phyloP scores from a whole-genome alignment of 768 basidiomycete species.

The Kwoniella bestiolae region DNA sequence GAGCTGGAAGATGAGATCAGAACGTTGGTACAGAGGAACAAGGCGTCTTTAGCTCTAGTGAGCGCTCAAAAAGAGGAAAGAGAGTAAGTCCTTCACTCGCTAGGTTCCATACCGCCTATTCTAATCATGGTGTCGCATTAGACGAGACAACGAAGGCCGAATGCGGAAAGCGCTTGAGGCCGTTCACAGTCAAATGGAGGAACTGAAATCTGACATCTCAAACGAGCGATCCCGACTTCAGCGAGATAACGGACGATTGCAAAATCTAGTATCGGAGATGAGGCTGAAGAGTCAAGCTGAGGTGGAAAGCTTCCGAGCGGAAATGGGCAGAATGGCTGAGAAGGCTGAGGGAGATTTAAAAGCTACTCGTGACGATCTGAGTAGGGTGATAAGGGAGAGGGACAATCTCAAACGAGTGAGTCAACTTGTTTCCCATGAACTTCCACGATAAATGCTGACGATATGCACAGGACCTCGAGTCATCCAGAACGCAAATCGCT shows the following conservation, averaged over 20 bases:
- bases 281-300: slow-evolving; percentile 27
- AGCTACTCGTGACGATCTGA: slow-evolving; percentile 1
- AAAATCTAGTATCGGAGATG: slow-evolving; percentile 33
- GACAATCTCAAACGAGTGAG: slow-evolving; percentile 25
- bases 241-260: slow-evolving; percentile 33
- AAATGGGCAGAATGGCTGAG: slow-evolving; percentile 27
- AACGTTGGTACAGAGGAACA: slow-evolving; percentile 38
- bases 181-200: slow-evolving; percentile 40
- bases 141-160: slow-evolving; percentile 29
- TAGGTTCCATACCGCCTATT: too few relatives aligned
- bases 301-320: slow-evolving; percentile 31
- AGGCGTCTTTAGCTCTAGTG: slow-evolving; percentile 40
- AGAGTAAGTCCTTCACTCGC: too few relatives aligned
- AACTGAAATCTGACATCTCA: slow-evolving; percentile 30
- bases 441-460: neutral
- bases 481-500: slow-evolving; percentile 2
- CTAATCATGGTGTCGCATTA: too few relatives aligned
- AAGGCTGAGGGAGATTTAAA: slow-evolving; percentile 29
- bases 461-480: slow-evolving; percentile 21
- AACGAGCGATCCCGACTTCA: slow-evolving; percentile 36
- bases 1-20: slow-evolving; percentile 49
- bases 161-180: slow-evolving; percentile 32
- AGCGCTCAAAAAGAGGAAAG: slow-evolving; percentile 36
- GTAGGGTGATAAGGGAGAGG: slow-evolving; percentile 6
- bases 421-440: neutral